These are phyloP conservation scores for Camellia granthamiana DNA, from an alignment of 148 eudicot species.

Conservation along the genomic window DNA sequence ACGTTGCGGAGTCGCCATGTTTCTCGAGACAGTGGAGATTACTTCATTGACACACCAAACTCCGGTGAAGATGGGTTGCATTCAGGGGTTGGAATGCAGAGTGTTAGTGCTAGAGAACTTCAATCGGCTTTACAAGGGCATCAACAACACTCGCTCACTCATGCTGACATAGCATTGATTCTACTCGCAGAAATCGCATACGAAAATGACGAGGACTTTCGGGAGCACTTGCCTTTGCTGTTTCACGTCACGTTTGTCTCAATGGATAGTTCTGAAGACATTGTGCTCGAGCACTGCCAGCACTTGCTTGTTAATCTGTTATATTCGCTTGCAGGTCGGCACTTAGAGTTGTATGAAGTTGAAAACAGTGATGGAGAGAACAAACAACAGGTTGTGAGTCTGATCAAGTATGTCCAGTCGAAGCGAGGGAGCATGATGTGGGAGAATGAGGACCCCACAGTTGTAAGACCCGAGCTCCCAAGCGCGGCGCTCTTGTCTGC, in stretches of 20 bases:
- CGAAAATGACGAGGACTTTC: constrained; percentile 96
- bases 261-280: constrained; percentile 99
- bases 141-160: constrained; percentile 93
- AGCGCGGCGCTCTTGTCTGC: constrained; percentile 97
- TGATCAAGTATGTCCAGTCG: constrained; percentile 94
- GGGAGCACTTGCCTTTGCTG: constrained; percentile 90
- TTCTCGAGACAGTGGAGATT: constrained; percentile 96
- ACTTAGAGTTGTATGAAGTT: constrained; percentile 89
- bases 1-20: constrained; percentile 93
- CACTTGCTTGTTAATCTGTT: constrained; percentile 89
- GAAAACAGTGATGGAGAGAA: constrained; percentile 96
- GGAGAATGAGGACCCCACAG: constrained; percentile 96
- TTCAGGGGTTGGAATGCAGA: constrained; percentile 55
- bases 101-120: constrained; percentile 88
- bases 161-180: constrained; percentile 96
- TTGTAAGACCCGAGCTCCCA: constrained; percentile 79
- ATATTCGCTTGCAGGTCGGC: constrained; percentile 97
- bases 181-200: constrained; percentile 96
- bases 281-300: constrained; percentile 97
- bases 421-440: constrained; percentile 99
- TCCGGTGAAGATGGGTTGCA: constrained; percentile 89
- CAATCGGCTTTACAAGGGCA: constrained; percentile 98
- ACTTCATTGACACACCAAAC: constrained; percentile 95
- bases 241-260: constrained; percentile 97
- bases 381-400: constrained; percentile 94